These are phyloP conservation scores for Herpetospermum pedunculosum DNA, from an alignment of 306 rosid species.

Conservation along the genomic window DNA sequence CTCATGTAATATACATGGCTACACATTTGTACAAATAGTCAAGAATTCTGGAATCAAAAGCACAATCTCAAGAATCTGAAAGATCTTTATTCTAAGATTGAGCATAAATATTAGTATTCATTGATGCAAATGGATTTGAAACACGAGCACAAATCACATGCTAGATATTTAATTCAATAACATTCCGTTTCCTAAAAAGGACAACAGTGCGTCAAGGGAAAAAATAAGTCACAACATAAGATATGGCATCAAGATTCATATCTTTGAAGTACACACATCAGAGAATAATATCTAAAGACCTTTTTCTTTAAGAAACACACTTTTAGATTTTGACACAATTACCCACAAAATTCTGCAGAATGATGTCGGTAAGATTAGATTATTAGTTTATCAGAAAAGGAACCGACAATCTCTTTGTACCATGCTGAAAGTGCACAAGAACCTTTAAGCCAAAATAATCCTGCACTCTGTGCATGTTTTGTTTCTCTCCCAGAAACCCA, in stretches of 20 bases:
- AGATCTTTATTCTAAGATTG: not conserved
- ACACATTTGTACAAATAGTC: conserved; percentile 19
- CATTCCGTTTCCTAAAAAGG: not conserved
- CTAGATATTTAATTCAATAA: not conserved
- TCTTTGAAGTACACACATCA: not conserved
- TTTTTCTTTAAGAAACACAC: not conserved
- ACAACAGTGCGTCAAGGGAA: not conserved
- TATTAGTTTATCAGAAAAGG: not conserved
- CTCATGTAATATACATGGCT: conserved; percentile 99
- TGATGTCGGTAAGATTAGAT: not conserved
- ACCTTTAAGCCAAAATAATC: not conserved
- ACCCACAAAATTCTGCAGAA: not conserved
- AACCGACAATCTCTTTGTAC: not conserved
- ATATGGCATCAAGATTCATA: not conserved
- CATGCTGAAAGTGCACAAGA: not conserved
- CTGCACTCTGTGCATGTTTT: too few relatives aligned
- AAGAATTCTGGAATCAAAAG: conserved; percentile 12
- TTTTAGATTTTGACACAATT: not conserved
- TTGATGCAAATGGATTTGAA: not conserved
- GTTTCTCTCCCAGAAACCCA: not conserved
- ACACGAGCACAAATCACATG: not conserved
- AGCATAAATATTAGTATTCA: not conserved
- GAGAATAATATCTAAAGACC: not conserved
- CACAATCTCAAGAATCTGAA: not conserved
- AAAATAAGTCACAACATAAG: not conserved